These are phyloP conservation scores for Podaxis sp. DNA, from an alignment of 768 basidiomycete species.

Conservation along the genomic window DNA sequence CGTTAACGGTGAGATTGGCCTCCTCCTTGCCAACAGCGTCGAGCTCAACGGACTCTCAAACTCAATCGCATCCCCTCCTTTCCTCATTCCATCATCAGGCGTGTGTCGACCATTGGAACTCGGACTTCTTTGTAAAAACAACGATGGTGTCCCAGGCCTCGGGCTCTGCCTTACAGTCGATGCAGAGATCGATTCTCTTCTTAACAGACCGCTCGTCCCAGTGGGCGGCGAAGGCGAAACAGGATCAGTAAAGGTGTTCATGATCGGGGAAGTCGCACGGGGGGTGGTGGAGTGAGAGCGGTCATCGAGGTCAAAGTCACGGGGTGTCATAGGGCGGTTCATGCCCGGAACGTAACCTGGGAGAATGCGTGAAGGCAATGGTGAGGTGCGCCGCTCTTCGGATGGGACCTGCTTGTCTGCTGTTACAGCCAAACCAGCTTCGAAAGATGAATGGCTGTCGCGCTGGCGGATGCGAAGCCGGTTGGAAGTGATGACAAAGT, in stretches of 20 bases:
- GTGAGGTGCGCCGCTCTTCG: conserved; percentile 56
- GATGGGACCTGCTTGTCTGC: conserved; percentile 27
- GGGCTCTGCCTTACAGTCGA: conserved; percentile 43
- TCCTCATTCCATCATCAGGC: conserved; percentile 48
- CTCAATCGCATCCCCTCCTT: conserved; percentile 37
- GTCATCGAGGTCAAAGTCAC: conserved; percentile 68
- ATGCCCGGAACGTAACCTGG: conserved; percentile 90
- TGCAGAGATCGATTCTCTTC: conserved; percentile 57
- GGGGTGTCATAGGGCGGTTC: conserved; percentile 91
- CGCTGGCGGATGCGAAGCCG: conserved; percentile 28
- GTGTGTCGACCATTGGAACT: conserved; percentile 62
- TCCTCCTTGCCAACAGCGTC: conserved; percentile 53
- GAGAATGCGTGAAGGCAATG: conserved; percentile 59
- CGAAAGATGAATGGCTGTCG: conserved; percentile 40
- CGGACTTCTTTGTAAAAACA: conserved; percentile 55
- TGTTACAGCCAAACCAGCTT: conserved; percentile 58
- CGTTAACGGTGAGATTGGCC: conserved; percentile 75
- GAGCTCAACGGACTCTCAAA: conserved; percentile 50
- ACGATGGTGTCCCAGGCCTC: conserved; percentile 50
- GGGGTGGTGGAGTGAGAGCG: conserved; percentile 75
- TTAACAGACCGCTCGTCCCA: conserved; percentile 37
- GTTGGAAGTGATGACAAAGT: conserved; percentile 8
- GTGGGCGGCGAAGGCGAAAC: conserved; percentile 24
- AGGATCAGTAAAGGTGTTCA: conserved; percentile 31
- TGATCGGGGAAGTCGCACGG: conserved; percentile 69